Conservation (phyloP, 2,329 filamentous ascomycete genomes). For the Colletotrichum siamense region DNA sequence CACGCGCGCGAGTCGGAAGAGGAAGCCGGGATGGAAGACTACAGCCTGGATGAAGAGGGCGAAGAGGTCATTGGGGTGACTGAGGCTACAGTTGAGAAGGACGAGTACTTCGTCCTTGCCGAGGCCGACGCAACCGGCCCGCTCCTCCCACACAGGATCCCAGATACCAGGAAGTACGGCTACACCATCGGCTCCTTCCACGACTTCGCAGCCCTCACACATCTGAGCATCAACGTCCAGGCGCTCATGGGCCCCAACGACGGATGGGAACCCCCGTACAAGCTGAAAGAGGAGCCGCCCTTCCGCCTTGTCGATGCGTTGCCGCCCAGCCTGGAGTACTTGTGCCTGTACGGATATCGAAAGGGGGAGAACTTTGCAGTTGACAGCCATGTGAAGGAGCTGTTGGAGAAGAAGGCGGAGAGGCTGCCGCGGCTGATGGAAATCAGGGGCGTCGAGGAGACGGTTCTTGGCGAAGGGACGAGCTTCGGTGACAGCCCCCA, state of each 20-base stretch:
- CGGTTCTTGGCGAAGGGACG: not conserved
- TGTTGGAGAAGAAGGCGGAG: conserved; percentile 10
- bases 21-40: not conserved
- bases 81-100: conserved; percentile 31
- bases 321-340: conserved; percentile 13
- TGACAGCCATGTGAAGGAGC: conserved; percentile 5
- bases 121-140: not conserved
- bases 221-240: not conserved
- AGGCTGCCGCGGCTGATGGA: conserved; percentile 5
- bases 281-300: not conserved
- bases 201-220: conserved; percentile 9
- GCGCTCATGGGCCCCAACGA: not conserved
- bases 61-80: conserved; percentile 31
- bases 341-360: conserved; percentile 20
- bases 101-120: conserved; percentile 13
- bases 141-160: not conserved
- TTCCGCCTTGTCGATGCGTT: conserved; percentile 16
- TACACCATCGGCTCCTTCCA: conserved; percentile 9
- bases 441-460: not conserved
- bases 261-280: not conserved
- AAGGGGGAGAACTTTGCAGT: not conserved
- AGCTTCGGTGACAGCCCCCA: not conserved
- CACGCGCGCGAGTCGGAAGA: not conserved
- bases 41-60: not conserved
- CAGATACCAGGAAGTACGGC: not conserved